Percentiles rank a stretch among this genome's conserved stretches.
These are phyloP conservation scores for Entomortierella parvispora DNA, from an alignment of 192 early-diverging fungal species.

Conservation along the genomic window DNA sequence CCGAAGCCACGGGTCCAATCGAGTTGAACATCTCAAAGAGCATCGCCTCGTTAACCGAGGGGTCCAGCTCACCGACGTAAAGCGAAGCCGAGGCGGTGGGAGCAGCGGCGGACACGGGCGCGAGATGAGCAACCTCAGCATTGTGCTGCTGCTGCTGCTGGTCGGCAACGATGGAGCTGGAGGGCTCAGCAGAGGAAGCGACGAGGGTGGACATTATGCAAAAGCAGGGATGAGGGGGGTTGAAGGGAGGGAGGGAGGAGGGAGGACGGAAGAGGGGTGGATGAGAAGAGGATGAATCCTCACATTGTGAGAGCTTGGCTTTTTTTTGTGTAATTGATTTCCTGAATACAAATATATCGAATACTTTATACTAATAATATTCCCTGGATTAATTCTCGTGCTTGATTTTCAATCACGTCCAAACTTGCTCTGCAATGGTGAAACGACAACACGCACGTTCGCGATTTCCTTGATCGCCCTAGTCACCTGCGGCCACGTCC, in stretches of 20 bases:
- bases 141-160: conserved; percentile 61
- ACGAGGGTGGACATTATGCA: conserved; percentile 45
- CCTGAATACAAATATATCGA: too few relatives aligned
- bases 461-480: neutral
- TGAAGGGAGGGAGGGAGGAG: conserved; percentile 7
- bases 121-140: conserved; percentile 58
- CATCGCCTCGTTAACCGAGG: conserved; percentile 95
- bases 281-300: neutral
- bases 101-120: conserved; percentile 42
- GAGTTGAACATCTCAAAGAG: conserved; percentile 98
- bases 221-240: conserved; percentile 10
- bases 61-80: conserved; percentile 98
- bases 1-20: conserved; percentile 93
- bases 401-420: too few relatives aligned
- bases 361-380: too few relatives aligned
- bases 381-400: too few relatives aligned
- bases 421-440: too few relatives aligned
- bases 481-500: neutral
- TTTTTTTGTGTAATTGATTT: too few relatives aligned
- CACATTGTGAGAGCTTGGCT: too few relatives aligned
- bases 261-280: conserved; percentile 2
- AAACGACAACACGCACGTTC: too few relatives aligned
- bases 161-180: conserved; percentile 48
- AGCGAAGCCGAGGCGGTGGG: conserved; percentile 78
- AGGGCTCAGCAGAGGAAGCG: conserved; percentile 23